Conservation (phyloP, 352 stramenopile genomes). For the Phytophthora citrophthora region DNA sequence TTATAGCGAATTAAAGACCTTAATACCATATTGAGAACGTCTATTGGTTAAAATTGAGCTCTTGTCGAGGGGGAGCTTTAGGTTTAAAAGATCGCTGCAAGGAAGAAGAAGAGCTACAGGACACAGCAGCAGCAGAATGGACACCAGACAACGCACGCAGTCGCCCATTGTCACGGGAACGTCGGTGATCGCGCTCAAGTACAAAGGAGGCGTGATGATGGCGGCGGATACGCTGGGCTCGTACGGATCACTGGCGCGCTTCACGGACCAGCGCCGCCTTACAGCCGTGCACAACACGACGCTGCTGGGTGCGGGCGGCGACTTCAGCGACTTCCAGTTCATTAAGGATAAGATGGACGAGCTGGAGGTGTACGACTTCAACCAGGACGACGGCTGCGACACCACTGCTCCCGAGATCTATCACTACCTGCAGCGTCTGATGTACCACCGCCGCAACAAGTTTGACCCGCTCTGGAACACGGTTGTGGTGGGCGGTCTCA, state of each 20-base stretch:
- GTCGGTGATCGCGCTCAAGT: slow-evolving; percentile 97
- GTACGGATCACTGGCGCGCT: slow-evolving; percentile 98
- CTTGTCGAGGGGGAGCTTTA: slow-evolving; percentile 16
- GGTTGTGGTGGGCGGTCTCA: slow-evolving; percentile 95
- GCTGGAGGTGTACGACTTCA: slow-evolving; percentile 95
- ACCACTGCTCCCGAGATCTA: slow-evolving; percentile 95
- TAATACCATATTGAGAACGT: background rate
- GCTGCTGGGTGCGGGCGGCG: slow-evolving; percentile 95
- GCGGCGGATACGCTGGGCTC: slow-evolving; percentile 97
- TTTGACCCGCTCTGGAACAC: slow-evolving; percentile 99
- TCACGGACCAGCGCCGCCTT: slow-evolving; percentile 94
- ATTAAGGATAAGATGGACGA: slow-evolving; percentile 95
- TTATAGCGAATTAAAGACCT: background rate
- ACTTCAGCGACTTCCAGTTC: slow-evolving; percentile 98
- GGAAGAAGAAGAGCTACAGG: slow-evolving; percentile 15
- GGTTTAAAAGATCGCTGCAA: slow-evolving; percentile 37
- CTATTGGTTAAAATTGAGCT: slow-evolving; percentile 19
- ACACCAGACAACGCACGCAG: slow-evolving; percentile 84
- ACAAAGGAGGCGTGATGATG: slow-evolving; percentile 96
- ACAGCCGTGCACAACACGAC: slow-evolving; percentile 91
- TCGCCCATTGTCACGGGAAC: slow-evolving; percentile 98
- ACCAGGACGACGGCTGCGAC: slow-evolving; percentile 95
- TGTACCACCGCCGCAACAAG: slow-evolving; percentile 99
- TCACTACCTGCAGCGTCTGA: slow-evolving; percentile 97
- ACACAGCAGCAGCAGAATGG: slow-evolving; percentile 36